These are phyloP conservation scores for Cylindrotheca closterium DNA, from an alignment of 108 stramenopile genomes.

Conservation along the genomic window DNA sequence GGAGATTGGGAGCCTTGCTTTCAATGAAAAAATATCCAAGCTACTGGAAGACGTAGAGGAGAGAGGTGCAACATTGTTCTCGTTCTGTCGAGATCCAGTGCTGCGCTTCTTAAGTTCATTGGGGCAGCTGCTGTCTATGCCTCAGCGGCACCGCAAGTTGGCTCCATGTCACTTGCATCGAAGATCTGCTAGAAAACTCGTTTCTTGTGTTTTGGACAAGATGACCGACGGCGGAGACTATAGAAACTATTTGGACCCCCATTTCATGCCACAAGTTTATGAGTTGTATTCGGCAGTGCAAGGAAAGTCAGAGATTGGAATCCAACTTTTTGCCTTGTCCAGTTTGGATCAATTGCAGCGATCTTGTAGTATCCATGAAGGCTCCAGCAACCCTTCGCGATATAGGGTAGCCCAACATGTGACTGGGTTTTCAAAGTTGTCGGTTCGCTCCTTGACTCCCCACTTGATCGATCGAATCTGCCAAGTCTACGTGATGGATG, in stretches of 20 bases:
- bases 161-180: neutral
- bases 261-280: conserved; percentile 7
- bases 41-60: neutral
- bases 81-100: conserved; percentile 17
- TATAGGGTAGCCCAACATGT: neutral
- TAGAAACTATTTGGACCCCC: conserved; percentile 7
- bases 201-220: conserved; percentile 4
- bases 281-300: conserved; percentile 8
- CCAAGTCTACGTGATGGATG: conserved; percentile 9
- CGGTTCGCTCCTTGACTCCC: conserved; percentile 1
- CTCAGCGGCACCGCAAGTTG: neutral
- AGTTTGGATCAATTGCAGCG: neutral
- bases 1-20: neutral
- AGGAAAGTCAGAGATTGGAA: neutral
- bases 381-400: neutral
- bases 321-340: conserved; percentile 5
- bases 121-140: conserved; percentile 5
- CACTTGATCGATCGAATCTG: conserved; percentile 6
- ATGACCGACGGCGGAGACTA: neutral
- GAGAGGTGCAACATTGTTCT: neutral
- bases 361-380: neutral
- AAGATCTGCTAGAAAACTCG: neutral
- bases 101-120: conserved; percentile 7
- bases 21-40: neutral
- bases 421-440: neutral